Evolutionary conservation across 495 filamentous ascomycete species (phyloP).

Genomic region (Penicillium macrosclerotiorum): DNA sequence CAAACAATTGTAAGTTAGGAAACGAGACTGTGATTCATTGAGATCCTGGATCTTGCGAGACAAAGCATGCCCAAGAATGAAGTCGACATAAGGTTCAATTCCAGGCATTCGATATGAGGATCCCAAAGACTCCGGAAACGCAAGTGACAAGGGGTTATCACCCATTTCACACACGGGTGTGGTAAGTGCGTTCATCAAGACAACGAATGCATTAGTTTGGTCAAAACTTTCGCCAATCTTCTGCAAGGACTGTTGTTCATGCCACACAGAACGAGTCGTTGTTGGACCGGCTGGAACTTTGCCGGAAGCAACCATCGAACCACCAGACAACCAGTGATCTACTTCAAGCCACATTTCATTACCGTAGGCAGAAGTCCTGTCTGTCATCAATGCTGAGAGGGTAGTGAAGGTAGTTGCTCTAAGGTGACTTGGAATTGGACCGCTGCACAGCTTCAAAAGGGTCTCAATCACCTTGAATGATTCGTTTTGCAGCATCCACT

Average conservation of each 20-base stretch:
- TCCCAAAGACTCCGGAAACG: conserved; percentile 89
- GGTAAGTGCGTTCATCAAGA: conserved; percentile 66
- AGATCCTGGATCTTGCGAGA: conserved; percentile 57
- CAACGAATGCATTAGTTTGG: conserved; percentile 77
- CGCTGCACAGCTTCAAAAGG: conserved; percentile 67
- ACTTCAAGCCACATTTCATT: conserved; percentile 66
- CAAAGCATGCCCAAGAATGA: conserved; percentile 73
- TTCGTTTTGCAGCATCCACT: conserved; percentile 65
- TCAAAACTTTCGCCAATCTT: conserved; percentile 69
- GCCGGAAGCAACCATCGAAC: background rate
- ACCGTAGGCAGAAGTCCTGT: conserved; percentile 58
- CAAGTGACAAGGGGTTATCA: conserved; percentile 60
- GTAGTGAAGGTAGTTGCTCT: conserved; percentile 72
- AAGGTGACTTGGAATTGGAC: conserved; percentile 67
- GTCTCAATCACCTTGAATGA: conserved; percentile 60
- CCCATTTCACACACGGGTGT: conserved; percentile 51
- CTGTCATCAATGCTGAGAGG: conserved; percentile 63
- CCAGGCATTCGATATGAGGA: conserved; percentile 74
- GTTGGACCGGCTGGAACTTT: too few relatives aligned
- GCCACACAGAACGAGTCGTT: too few relatives aligned
- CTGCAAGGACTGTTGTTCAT: conserved; percentile 55
- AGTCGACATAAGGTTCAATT: conserved; percentile 90
- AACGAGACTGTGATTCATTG: conserved; percentile 56
- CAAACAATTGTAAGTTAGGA: conserved; percentile 74
- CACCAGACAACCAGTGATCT: conserved; percentile 68